Base-by-base conservation (phyloP, 148 eudicot genomes). In the Salicornia ramosissima region DNA sequence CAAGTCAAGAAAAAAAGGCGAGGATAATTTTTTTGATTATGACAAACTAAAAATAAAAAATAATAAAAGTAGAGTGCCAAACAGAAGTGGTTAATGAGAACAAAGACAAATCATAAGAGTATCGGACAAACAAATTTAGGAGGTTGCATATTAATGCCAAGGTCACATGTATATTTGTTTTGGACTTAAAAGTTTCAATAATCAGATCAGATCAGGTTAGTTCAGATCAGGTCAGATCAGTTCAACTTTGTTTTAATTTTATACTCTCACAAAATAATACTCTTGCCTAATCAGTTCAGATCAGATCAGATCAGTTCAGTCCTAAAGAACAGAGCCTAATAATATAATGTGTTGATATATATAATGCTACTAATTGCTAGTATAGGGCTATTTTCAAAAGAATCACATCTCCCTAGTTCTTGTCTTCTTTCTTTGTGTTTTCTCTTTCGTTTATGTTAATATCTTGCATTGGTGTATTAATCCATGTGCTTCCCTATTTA, bases 381-480 rank as follows among this genome's bases (percentile, higher is more conserved):
- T 8, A 3, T 3, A 18, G 53, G 7, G 22, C 61, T 69, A 40
- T 53, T 52, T 29, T 29, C 22, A 24, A 69, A 75, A 43, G 60
- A 40, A 69, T 62, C 63, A 25, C 60, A 69, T 62, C 63, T 19
- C 60, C 70, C 73, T 75, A 70, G 31, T 39, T 15, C 34, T 65
- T 76, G 79, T 76, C 65, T 40, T 62, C 4, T 24, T 47, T 50
- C 45, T 65, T 26, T 47, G 29, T 56, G 15, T 47, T 70, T 26
- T 57, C 45, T 55, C 18, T 19, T 12, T 24, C 69, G 22, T 49
- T 54, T 31, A 24, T 30, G 47, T 45, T 57, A 0, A 0, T 7
- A 5, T 34, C 12, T 19, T 46, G 0, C 3, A 2, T 24, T n/a
- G n/a, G 50, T 24, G 49, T 73, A 61, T 36, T 5, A 29, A 53